Conservation (phyloP, 352 stramenopile species). For the Phytopythium litorale region DNA sequence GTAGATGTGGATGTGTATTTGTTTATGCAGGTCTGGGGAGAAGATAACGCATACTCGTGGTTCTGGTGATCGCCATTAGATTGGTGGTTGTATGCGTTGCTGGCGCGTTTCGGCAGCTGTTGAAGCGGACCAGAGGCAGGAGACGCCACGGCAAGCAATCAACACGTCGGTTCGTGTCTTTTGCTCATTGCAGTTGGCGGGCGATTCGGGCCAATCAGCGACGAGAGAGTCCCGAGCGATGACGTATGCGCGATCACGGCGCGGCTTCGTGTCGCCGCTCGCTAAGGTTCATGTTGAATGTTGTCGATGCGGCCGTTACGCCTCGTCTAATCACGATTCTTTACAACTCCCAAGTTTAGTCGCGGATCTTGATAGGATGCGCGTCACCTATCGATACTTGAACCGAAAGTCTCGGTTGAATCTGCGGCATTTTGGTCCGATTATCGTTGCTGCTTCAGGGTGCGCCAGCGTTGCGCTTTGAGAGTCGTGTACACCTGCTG, state of each 20-base stretch:
- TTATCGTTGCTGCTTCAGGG: neutral
- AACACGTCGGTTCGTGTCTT: constrained; percentile 11
- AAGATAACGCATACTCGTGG: neutral
- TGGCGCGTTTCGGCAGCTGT: neutral
- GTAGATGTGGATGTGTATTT: neutral
- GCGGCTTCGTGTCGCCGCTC: neutral
- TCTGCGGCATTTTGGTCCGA: neutral
- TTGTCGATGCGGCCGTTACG: neutral
- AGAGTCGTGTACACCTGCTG: neutral
- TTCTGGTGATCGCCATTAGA: constrained; percentile 2
- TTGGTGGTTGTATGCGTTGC: neutral
- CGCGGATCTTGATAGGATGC: neutral
- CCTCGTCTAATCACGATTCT: neutral
- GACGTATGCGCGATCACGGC: constrained; percentile 9
- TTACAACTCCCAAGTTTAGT: neutral
- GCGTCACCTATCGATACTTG: neutral
- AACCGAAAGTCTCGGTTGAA: neutral
- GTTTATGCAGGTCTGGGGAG: constrained; percentile 1
- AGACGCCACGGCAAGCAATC: constrained; percentile 5
- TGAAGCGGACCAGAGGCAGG: constrained; percentile 2
- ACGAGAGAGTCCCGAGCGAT: neutral
- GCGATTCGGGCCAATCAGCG: constrained; percentile 8
- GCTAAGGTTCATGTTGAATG: constrained; percentile 7
- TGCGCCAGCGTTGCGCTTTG: neutral
- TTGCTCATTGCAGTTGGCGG: constrained; percentile 10